Percentiles rank a stretch among this genome's conserved stretches.
Conservation (phyloP, 495 filamentous ascomycete genomes). For the Daldinia caldariorum region DNA sequence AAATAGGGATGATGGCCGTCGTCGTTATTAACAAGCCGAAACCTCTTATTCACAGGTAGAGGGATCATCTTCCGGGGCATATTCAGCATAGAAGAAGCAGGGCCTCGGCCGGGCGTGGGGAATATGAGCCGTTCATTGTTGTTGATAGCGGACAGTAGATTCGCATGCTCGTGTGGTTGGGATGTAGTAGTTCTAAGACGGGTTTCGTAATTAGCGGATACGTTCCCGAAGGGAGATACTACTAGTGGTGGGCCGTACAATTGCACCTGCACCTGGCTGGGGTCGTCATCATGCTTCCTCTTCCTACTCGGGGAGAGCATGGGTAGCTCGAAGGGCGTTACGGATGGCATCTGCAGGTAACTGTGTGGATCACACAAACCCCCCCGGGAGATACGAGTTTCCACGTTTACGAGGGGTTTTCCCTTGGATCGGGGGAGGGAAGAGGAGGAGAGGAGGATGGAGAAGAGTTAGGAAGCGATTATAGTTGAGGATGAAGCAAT, state of each 20-base stretch:
- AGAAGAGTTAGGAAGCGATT: neutral
- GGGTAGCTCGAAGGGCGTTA: constrained; percentile 24
- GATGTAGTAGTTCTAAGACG: constrained; percentile 19
- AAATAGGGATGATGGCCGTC: constrained; percentile 24
- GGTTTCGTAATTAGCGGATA: constrained; percentile 28
- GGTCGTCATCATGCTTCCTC: constrained; percentile 53
- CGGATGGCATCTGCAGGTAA: constrained; percentile 42
- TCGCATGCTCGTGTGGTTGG: constrained; percentile 30
- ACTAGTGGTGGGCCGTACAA: constrained; percentile 44
- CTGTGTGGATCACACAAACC: neutral
- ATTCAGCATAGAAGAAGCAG: constrained; percentile 27
- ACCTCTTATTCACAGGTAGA: constrained; percentile 49
- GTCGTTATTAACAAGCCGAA: constrained; percentile 37
- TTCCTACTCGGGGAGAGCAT: constrained; percentile 50
- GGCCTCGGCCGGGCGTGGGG: constrained; percentile 24
- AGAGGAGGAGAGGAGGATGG: neutral
- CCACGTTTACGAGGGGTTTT: constrained; percentile 2
- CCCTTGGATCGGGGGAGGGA: neutral
- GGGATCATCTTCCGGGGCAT: constrained; percentile 48
- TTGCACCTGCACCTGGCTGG: constrained; percentile 42
- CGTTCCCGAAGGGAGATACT: constrained; percentile 18
- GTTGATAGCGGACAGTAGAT: constrained; percentile 39
- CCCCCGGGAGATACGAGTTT: neutral
- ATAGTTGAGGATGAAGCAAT: neutral
- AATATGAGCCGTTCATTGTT: constrained; percentile 37